Evolutionary conservation across 495 filamentous ascomycete genomes (phyloP).

Genomic region (Xylaria scruposa): DNA sequence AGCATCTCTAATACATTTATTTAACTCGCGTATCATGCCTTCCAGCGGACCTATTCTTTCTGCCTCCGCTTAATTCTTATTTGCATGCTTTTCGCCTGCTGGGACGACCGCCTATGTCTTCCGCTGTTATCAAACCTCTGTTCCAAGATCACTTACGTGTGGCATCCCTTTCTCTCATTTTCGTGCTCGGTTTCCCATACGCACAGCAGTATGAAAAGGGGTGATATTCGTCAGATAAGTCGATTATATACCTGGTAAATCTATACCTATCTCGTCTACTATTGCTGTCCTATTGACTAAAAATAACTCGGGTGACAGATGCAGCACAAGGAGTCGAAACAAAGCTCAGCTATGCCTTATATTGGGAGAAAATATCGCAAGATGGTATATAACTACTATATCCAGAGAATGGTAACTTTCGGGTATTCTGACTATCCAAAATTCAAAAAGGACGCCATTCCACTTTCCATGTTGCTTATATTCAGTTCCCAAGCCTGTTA

Average conservation of each 20-base stretch:
- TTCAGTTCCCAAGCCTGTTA: not conserved
- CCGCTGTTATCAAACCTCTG: not conserved
- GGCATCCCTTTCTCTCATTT: not conserved
- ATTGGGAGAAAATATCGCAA: not conserved
- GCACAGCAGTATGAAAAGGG: not conserved
- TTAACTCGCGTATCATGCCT: not conserved
- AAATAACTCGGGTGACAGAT: not conserved
- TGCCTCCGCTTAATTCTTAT: not conserved
- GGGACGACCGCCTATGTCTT: not conserved
- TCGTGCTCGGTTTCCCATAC: not conserved
- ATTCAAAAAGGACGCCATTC: not conserved
- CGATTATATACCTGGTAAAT: not conserved
- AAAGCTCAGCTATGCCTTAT: not conserved
- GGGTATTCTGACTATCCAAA: not conserved
- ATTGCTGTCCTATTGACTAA: not conserved
- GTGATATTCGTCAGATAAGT: not conserved
- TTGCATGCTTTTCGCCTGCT: not conserved
- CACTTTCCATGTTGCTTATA: not conserved
- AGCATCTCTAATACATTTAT: not conserved
- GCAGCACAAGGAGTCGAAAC: not conserved
- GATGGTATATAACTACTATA: not conserved
- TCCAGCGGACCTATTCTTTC: not conserved
- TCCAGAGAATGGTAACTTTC: not conserved
- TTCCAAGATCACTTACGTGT: not conserved
- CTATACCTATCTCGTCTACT: not conserved